phyloP scores from a whole-genome alignment of 352 stramenopile genomes.

The Phytophthora tubulina region DNA sequence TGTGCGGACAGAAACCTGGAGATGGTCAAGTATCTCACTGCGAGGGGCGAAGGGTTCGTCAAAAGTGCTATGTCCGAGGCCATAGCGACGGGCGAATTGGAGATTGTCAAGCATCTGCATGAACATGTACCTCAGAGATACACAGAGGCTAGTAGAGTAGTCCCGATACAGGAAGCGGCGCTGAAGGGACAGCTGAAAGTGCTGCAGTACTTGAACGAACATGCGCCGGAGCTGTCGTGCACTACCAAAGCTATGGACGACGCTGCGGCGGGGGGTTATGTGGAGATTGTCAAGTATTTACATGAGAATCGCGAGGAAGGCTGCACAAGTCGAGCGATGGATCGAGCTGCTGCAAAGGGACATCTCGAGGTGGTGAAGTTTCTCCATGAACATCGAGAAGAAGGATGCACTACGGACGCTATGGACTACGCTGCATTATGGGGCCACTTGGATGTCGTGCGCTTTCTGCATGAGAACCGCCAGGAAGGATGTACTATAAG shows the following conservation, averaged over 20 bases:
- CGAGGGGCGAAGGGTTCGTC: slow-evolving; percentile 58
- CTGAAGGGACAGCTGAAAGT: slow-evolving; percentile 44
- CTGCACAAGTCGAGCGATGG: slow-evolving; percentile 42
- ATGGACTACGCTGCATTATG: slow-evolving; percentile 66
- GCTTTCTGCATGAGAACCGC: slow-evolving; percentile 64
- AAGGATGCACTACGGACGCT: slow-evolving; percentile 60
- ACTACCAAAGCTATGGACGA: slow-evolving; percentile 43
- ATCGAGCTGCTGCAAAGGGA: slow-evolving; percentile 41
- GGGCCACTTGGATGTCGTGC: slow-evolving; percentile 53
- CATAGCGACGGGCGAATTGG: slow-evolving; percentile 50
- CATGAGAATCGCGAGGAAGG: slow-evolving; percentile 42
- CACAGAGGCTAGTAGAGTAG: slow-evolving; percentile 54
- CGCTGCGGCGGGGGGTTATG: slow-evolving; percentile 36
- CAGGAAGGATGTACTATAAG: slow-evolving; percentile 58
- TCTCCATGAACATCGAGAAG: slow-evolving; percentile 36
- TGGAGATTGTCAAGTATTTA: slow-evolving; percentile 41
- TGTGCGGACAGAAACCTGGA: slow-evolving; percentile 54
- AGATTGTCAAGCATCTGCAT: slow-evolving; percentile 63
- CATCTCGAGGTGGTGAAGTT: slow-evolving; percentile 43
- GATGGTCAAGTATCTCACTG: slow-evolving; percentile 59
- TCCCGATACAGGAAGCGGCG: slow-evolving; percentile 52
- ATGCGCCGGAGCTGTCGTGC: slow-evolving; percentile 40
- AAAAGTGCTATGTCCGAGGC: slow-evolving; percentile 65
- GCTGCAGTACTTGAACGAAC: slow-evolving; percentile 44
- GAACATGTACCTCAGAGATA: slow-evolving; percentile 50